A percentile compares a stretch with the other conserved stretches of the same genome.
phyloP scores from a whole-genome alignment of 2,329 filamentous ascomycete genomes.

The Chaetomiaceae sp. region DNA sequence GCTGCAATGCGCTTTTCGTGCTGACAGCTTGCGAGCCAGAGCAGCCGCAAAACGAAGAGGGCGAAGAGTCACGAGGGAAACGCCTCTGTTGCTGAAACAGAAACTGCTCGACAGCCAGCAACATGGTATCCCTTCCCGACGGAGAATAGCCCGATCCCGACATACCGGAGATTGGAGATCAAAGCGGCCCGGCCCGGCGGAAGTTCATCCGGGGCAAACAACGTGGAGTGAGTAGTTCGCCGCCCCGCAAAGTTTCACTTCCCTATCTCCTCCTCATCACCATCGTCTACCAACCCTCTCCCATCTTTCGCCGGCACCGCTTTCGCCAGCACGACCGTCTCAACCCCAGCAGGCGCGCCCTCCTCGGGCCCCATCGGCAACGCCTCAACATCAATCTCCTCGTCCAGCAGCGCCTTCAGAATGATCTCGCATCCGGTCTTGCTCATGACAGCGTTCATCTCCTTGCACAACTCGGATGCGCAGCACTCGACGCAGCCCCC shows the following conservation, averaged over 20 bases:
- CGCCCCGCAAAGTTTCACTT: too few species aligned
- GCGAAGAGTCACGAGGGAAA: too few species aligned
- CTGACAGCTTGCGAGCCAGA: too few species aligned
- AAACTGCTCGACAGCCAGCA: too few species aligned
- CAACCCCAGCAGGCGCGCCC: constrained; percentile 62
- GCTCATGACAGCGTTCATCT: constrained; percentile 87
- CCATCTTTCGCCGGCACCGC: constrained; percentile 48
- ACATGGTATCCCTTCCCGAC: too few species aligned
- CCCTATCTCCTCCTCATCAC: neutral
- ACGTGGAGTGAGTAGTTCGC: too few species aligned
- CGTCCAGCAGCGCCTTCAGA: constrained; percentile 65
- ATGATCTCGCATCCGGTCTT: constrained; percentile 83
- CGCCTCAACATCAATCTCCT: constrained; percentile 74
- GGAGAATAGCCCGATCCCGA: too few species aligned
- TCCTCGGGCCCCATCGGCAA: constrained; percentile 80
- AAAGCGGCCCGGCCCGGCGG: neutral
- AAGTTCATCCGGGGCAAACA: neutral
- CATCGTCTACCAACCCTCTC: constrained; percentile 14
- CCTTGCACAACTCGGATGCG: constrained; percentile 74
- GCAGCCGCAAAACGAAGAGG: too few species aligned
- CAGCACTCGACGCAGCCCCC: constrained; percentile 89
- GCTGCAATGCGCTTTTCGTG: too few species aligned
- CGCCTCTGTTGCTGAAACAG: too few species aligned
- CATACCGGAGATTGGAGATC: too few species aligned
- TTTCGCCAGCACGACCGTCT: constrained; percentile 72